phyloP scores from a whole-genome alignment of 2,329 filamentous ascomycete species.

The Sphaerostilbella broomeana region DNA sequence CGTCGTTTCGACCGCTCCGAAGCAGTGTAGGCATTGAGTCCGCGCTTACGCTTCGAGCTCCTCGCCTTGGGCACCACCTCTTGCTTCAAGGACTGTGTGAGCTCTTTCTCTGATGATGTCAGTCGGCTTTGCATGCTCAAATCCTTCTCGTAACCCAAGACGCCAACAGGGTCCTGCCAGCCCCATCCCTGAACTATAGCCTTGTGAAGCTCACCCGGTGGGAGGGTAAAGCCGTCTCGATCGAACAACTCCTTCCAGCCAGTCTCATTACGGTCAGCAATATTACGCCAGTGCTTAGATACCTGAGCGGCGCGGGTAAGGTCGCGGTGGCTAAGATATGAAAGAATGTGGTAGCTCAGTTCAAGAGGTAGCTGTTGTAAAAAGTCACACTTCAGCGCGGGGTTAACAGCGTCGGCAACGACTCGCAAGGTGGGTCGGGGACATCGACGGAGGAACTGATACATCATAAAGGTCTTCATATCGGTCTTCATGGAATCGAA shows the following conservation, averaged over 20 bases:
- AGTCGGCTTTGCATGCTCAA: constrained; percentile 55
- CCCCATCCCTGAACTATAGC: constrained; percentile 93
- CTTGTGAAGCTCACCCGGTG: constrained; percentile 73
- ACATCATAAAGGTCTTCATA: constrained; percentile 95
- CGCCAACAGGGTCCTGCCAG: constrained; percentile 81
- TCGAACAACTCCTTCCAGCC: constrained; percentile 94
- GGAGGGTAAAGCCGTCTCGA: constrained; percentile 70
- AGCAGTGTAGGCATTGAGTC: constrained; percentile 36
- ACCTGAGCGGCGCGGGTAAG: constrained; percentile 88
- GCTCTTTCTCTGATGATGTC: constrained; percentile 47
- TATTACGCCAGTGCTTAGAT: constrained; percentile 86
- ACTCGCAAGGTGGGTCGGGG: constrained; percentile 82
- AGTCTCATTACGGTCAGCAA: constrained; percentile 87
- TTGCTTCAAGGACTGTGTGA: constrained; percentile 35
- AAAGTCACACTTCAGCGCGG: constrained; percentile 91
- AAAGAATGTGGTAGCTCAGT: constrained; percentile 78
- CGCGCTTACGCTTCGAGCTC: constrained; percentile 52
- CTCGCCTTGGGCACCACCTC: constrained; percentile 40
- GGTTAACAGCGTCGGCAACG: constrained; percentile 85
- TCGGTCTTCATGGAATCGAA: constrained; percentile 89
- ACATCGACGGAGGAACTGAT: constrained; percentile 84
- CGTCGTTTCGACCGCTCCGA: constrained; percentile 50
- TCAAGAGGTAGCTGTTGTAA: constrained; percentile 77
- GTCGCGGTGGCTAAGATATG: constrained; percentile 77
- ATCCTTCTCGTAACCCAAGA: constrained; percentile 73